Conservation (phyloP, 2,329 filamentous ascomycete genomes). For the Chaetothyriales sp. region DNA sequence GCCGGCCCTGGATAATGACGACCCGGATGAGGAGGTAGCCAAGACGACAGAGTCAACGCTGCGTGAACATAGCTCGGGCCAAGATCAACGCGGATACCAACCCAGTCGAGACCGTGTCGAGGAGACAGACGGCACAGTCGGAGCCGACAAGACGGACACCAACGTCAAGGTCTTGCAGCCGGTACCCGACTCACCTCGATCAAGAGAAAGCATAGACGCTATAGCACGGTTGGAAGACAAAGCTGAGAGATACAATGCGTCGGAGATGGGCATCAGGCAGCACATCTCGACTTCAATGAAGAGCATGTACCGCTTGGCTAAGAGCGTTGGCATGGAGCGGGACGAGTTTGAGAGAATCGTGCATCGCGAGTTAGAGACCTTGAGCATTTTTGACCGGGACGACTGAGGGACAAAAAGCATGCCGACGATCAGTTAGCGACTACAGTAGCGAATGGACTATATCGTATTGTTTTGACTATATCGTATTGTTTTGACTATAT, state of each 20-base stretch:
- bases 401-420: conserved; percentile 3
- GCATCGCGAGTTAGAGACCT: conserved; percentile 42
- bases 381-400: conserved; percentile 38
- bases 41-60: conserved; percentile 36
- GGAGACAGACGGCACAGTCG: conserved; percentile 1
- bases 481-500: background rate
- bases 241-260: conserved; percentile 37
- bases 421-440: background rate
- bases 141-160: conserved; percentile 14
- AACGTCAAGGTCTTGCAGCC: conserved; percentile 26
- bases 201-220: conserved; percentile 29
- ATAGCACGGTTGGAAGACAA: conserved; percentile 41
- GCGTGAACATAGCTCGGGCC: conserved; percentile 17
- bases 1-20: conserved; percentile 47
- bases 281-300: conserved; percentile 50
- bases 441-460: background rate
- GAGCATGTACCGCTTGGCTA: conserved; percentile 46
- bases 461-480: background rate
- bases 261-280: conserved; percentile 46
- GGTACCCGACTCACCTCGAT: conserved; percentile 29
- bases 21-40: conserved; percentile 40
- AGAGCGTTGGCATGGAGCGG: conserved; percentile 41
- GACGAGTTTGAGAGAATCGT: conserved; percentile 46
- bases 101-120: background rate
- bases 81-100: conserved; percentile 16